Evolutionary conservation across 2,329 filamentous ascomycete genomes (phyloP), one percentile per base, ranked within the genome.

Genomic region (Phaeosphaeriaceae sp.): DNA sequence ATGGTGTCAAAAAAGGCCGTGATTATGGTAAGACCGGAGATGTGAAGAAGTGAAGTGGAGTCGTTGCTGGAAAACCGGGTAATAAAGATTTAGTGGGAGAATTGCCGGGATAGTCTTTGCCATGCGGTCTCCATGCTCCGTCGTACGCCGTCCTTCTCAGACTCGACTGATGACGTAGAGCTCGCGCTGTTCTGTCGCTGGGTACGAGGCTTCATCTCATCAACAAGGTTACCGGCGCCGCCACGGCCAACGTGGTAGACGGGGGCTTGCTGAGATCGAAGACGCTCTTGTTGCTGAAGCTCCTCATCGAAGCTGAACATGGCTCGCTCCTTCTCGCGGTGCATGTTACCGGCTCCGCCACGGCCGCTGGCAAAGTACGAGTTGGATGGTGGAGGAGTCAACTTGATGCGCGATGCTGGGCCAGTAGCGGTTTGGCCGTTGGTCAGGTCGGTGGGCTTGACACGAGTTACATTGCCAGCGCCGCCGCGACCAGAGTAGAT

Each of bases 231-330:
- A 42, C 82, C 84, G 11, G 80, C 81, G 33, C 84, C 84, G 16
- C 84, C 84, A 36, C 84, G 78, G 35, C 84, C 84, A 55, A 86
- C 81, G 67, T 85, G 82, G 77, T 85, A 87, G 53, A 87, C 79
- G 15, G 84, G 84, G 2, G 83, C 83, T 38, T 80, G 76, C 62
- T 79, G 74, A 56, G 78, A 76, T 65, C 80, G 79, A 46, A 82
- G 75, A 48, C 79, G 77, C 54, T 82, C 74, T 52, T 84, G 80
- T 49, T 79, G 79, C 59, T 83, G 79, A 42, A 87, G 78, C 64
- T 87, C 84, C 74, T 87, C 84, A 70, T 87, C 85, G 73, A 89
- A 89, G 71, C 80, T 82, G 78, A 87, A 87, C 68, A 87, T 85
- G 63, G 81, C 79, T 33, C 82, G 78, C 60, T 86, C 81, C 52